A percentile compares a stretch with the other conserved stretches of the same genome.
phyloP scores from a whole-genome alignment of 2,329 filamentous ascomycete species.

The Alternaria rosae region DNA sequence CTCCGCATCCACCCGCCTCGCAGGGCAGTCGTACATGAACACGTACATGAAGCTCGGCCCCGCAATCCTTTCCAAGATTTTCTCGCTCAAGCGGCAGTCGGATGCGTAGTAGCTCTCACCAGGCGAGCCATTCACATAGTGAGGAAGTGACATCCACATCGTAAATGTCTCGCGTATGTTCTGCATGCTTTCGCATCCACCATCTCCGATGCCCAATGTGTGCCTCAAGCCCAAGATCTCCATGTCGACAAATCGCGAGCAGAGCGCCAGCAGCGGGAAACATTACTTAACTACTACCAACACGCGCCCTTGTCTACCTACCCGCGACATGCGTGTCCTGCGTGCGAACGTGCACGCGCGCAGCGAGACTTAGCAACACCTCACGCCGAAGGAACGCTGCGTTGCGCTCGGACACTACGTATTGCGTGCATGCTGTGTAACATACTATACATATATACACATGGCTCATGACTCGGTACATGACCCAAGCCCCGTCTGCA shows the following conservation, averaged over 20 bases:
- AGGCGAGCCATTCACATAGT: not conserved
- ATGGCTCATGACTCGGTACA: conserved; percentile 11
- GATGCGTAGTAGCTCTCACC: not conserved
- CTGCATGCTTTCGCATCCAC: not conserved
- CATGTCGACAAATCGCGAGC: not conserved
- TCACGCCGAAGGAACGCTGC: not conserved
- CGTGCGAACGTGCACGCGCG: not conserved
- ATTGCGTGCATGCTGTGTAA: conserved; percentile 17
- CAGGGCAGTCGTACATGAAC: conserved; percentile 3
- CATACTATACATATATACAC: conserved; percentile 4
- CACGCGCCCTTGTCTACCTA: not conserved
- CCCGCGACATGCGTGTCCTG: conserved; percentile 1
- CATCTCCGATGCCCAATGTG: not conserved
- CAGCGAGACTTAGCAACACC: not conserved
- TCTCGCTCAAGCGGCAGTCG: not conserved
- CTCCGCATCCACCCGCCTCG: not conserved
- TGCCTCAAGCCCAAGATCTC: not conserved
- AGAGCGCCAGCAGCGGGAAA: not conserved
- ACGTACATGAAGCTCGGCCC: conserved; percentile 2
- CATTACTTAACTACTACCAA: not conserved
- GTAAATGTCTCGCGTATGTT: conserved; percentile 3
- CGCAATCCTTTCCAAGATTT: not conserved
- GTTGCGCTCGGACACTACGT: conserved; percentile 3
- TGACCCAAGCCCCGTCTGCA: not conserved
- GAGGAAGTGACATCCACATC: not conserved